These are phyloP conservation scores for Lasiosphaeria miniovina DNA, from an alignment of 495 filamentous ascomycete genomes.

Conservation along the genomic window DNA sequence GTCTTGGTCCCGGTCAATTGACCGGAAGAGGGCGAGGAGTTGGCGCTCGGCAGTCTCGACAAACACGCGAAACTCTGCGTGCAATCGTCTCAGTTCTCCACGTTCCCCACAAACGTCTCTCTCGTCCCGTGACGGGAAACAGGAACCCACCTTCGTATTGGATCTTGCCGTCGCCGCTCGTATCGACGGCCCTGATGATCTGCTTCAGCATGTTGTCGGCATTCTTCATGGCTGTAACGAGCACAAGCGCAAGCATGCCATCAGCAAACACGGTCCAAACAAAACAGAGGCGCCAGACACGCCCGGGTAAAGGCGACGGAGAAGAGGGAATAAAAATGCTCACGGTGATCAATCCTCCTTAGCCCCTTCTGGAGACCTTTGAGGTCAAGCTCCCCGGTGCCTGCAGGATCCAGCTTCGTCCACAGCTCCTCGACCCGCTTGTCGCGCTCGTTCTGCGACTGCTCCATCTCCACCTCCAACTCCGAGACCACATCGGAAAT, in stretches of 20 bases:
- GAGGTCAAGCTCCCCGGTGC: conserved; percentile 75
- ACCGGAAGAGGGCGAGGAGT: conserved; percentile 75
- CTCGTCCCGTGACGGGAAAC: background rate
- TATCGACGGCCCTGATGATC: conserved; percentile 78
- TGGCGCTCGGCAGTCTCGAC: conserved; percentile 82
- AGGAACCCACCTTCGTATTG: conserved; percentile 70
- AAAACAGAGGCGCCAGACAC: background rate
- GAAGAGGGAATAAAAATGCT: conserved; percentile 30
- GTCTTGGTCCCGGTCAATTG: conserved; percentile 82
- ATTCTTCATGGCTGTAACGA: conserved; percentile 76
- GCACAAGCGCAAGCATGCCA: conserved; percentile 3
- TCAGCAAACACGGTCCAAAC: conserved; percentile 21
- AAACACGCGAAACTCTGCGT: conserved; percentile 80
- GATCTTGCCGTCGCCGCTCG: conserved; percentile 81
- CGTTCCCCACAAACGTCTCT: background rate
- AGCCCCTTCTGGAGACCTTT: conserved; percentile 80
- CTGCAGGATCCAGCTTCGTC: conserved; percentile 70
- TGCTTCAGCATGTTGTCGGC: conserved; percentile 80
- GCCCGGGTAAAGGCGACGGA: background rate
- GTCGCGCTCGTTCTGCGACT: conserved; percentile 70
- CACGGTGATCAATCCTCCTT: conserved; percentile 88
- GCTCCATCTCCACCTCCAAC: conserved; percentile 47
- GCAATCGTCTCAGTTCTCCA: conserved; percentile 10
- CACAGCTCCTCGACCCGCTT: conserved; percentile 76
- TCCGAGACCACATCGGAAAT: conserved; percentile 42